Evolutionary conservation across 768 basidiomycete species (phyloP).

Genomic region (Tulasnella sp.): DNA sequence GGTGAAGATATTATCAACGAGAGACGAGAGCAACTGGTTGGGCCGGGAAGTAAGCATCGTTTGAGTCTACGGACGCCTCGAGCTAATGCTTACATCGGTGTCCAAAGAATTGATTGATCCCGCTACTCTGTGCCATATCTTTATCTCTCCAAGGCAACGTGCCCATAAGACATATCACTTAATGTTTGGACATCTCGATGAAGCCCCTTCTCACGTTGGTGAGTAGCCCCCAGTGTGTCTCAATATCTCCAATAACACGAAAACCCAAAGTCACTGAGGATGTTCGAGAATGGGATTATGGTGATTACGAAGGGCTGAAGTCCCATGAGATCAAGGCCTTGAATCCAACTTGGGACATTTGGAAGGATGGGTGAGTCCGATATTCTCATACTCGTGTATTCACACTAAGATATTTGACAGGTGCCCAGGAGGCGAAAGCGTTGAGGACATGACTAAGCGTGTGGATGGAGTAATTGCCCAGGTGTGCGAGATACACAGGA

Average conservation of each 20-base stretch:
- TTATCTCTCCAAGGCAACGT: constrained; percentile 78
- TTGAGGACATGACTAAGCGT: constrained; percentile 60
- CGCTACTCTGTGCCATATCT: constrained; percentile 53
- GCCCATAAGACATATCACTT: constrained; percentile 80
- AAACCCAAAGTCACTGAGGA: constrained; percentile 41
- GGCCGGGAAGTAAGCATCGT: constrained; percentile 52
- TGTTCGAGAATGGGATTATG: constrained; percentile 69
- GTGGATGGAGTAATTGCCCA: constrained; percentile 65
- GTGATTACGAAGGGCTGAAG: constrained; percentile 74
- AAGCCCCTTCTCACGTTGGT: constrained; percentile 41
- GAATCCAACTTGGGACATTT: constrained; percentile 60
- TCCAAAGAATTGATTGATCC: constrained; percentile 64
- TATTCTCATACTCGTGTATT: constrained; percentile 12
- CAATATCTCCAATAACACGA: not conserved
- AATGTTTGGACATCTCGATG: constrained; percentile 42
- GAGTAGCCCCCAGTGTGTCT: too few species aligned
- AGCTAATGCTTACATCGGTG: not conserved
- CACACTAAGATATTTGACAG: constrained; percentile 28
- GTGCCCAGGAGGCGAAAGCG: constrained; percentile 80
- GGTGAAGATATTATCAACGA: constrained; percentile 60
- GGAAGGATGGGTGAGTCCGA: constrained; percentile 69
- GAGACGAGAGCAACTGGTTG: constrained; percentile 54
- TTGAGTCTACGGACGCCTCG: not conserved
- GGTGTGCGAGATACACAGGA: constrained; percentile 59
- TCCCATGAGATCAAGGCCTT: constrained; percentile 62